Conservation (phyloP, 2,329 filamentous ascomycete species). For the Teratosphaeriaceae sp. region DNA sequence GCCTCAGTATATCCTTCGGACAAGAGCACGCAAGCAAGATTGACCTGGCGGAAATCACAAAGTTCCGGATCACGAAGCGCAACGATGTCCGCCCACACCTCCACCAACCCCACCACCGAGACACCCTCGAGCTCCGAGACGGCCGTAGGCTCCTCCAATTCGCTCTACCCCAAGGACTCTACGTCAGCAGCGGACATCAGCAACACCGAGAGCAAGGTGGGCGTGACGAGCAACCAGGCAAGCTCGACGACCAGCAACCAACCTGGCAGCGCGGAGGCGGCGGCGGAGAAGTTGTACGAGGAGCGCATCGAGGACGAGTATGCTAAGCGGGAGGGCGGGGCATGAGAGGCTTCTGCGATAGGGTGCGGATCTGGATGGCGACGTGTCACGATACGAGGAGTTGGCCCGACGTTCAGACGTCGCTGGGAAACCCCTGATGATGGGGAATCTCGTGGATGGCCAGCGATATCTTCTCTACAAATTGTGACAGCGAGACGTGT, state of each 20-base stretch:
- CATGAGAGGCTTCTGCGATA: too few species aligned
- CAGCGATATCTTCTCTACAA: too few species aligned
- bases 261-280: constrained; percentile 25
- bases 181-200: constrained; percentile 8
- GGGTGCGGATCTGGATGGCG: too few species aligned
- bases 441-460: too few species aligned
- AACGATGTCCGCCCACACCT: constrained; percentile 17
- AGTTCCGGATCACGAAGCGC: too few species aligned
- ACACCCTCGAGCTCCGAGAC: constrained; percentile 23
- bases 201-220: constrained; percentile 12
- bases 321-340: constrained; percentile 38
- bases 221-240: constrained; percentile 15
- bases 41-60: not conserved
- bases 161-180: constrained; percentile 17
- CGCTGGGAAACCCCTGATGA: too few species aligned
- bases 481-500: not conserved
- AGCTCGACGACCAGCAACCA: constrained; percentile 19
- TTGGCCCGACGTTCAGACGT: too few species aligned
- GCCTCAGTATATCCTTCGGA: too few species aligned
- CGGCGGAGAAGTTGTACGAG: constrained; percentile 32
- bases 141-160: constrained; percentile 11
- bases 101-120: constrained; percentile 16
- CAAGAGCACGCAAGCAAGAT: too few species aligned
- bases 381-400: too few species aligned
- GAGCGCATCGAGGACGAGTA: constrained; percentile 40